Base-by-base conservation (phyloP, 2,329 filamentous ascomycete genomes). In the Lasiodiplodia citricola region DNA sequence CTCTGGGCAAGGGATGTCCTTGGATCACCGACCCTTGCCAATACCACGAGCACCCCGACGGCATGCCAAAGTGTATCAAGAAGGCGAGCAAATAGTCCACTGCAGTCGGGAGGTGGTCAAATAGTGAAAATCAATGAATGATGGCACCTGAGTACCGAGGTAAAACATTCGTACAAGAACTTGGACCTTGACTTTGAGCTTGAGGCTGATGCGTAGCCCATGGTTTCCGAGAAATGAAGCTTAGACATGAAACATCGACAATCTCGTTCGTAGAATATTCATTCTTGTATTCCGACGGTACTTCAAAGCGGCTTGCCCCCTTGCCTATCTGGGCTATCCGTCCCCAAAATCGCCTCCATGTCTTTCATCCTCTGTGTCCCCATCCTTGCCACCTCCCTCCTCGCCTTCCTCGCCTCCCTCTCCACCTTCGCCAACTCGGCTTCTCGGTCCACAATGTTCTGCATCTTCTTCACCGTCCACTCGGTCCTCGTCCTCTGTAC, bases 391-490 rank as follows among this genome's bases (percentile, higher is more conserved):
- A 10, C 25, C 31, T 25, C 51, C 35, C 60, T 55, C 52, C 25
- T 44, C 28, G 6, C 21, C 31, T 18, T 65, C 35, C 67, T 55
- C 41, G 23, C 52, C 28, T 51, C 50, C 44, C 72, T 75, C 72
- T 85, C 81, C 66, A 77, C 70, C 44, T 80, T 74, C 72, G 79
- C 81, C 67, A 86, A 68, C 69, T 75, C 77, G 66, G 73, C 81
- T 77, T 88, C 86, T 72, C 79, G 69, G 67, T 85, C 81, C 31
- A 87, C 79, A 70, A 87, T 81, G 37, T 70, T 75, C 71, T 81
- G 76, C 82, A 87, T 84, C 74, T 74, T 81, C 56, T 72, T 74
- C 5, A 78, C 80, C 70, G 80, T 75, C 16, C 64, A 69, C 47
- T 62, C 73, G 68, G 79, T 78, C 70, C 76, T 79, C 69, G 70